Evolutionary conservation across 192 early-diverging fungal genomes (phyloP).

Genomic region (Mortierella claussenii): DNA sequence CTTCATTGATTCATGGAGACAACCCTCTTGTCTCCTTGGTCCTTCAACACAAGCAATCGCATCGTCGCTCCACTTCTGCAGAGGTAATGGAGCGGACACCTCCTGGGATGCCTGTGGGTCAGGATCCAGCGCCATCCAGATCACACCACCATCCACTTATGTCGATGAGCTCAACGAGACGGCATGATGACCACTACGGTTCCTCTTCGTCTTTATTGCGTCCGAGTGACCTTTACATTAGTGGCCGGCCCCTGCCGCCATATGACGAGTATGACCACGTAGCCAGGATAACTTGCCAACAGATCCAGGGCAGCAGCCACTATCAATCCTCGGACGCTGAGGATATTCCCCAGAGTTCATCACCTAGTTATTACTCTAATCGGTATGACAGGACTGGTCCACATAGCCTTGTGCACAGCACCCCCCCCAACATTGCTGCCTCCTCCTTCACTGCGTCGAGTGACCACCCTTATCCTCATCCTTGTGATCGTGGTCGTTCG

Average conservation of each 20-base stretch:
- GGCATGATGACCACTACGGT: constrained; percentile 1
- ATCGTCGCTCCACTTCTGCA: not conserved
- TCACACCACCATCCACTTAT: constrained; percentile 25
- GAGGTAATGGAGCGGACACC: constrained; percentile 13
- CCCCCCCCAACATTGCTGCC: too few relatives aligned
- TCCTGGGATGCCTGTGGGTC: constrained; percentile 18
- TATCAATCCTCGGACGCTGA: too few relatives aligned
- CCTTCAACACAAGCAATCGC: not conserved
- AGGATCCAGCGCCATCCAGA: constrained; percentile 15
- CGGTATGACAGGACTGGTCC: too few relatives aligned
- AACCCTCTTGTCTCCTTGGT: not conserved
- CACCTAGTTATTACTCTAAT: too few relatives aligned
- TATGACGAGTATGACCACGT: too few relatives aligned
- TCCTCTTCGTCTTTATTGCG: not conserved
- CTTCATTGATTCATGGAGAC: not conserved
- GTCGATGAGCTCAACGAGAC: not conserved
- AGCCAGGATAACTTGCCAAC: too few relatives aligned
- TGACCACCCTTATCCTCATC: not conserved
- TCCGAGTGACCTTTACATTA: not conserved
- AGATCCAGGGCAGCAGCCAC: too few relatives aligned
- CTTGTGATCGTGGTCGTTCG: not conserved
- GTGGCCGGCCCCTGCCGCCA: not conserved
- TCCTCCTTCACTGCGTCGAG: too few relatives aligned
- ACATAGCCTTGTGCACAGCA: too few relatives aligned
- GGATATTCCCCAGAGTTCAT: too few relatives aligned